phyloP scores from a whole-genome alignment of 2,329 filamentous ascomycete genomes.

The Calonectria honghensis region DNA sequence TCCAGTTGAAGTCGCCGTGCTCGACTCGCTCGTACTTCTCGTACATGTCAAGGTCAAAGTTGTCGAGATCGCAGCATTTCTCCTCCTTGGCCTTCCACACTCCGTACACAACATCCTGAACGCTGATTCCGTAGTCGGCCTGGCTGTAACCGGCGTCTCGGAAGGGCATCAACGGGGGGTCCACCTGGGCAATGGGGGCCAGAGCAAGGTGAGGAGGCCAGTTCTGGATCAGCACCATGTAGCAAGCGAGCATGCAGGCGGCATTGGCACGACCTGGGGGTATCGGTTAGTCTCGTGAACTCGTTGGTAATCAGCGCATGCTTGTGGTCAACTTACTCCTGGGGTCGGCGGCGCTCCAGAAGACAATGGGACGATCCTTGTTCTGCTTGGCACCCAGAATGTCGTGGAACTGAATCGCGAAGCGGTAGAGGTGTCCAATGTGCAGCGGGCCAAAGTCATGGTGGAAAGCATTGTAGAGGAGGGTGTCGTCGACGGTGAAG shows the following conservation, averaged over 20 bases:
- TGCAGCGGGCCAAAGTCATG: slow-evolving; percentile 98
- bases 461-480: slow-evolving; percentile 98
- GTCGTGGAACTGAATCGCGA: slow-evolving; percentile 96
- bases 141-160: slow-evolving; percentile 98
- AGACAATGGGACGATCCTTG: slow-evolving; percentile 91
- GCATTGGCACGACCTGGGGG: slow-evolving; percentile 88
- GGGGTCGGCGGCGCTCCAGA: slow-evolving; percentile 95
- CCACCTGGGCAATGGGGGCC: slow-evolving; percentile 95
- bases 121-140: slow-evolving; percentile 95
- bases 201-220: slow-evolving; percentile 98
- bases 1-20: slow-evolving; percentile 99
- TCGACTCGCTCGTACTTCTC: slow-evolving; percentile 97
- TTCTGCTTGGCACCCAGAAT: slow-evolving; percentile 94
- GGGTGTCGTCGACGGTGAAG: slow-evolving; percentile 93
- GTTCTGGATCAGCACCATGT: slow-evolving; percentile 98
- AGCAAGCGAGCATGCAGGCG: slow-evolving; percentile 95
- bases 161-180: slow-evolving; percentile 99
- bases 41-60: slow-evolving; percentile 98
- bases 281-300: slow-evolving; percentile 41
- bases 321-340: slow-evolving; percentile 78
- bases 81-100: slow-evolving; percentile 99
- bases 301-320: slow-evolving; percentile 17
- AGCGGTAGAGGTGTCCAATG: slow-evolving; percentile 97
- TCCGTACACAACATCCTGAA: slow-evolving; percentile 98
- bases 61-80: slow-evolving; percentile 90